Base-by-base conservation (phyloP, 805 yeast genomes). In the Suhomyces sp. region DNA sequence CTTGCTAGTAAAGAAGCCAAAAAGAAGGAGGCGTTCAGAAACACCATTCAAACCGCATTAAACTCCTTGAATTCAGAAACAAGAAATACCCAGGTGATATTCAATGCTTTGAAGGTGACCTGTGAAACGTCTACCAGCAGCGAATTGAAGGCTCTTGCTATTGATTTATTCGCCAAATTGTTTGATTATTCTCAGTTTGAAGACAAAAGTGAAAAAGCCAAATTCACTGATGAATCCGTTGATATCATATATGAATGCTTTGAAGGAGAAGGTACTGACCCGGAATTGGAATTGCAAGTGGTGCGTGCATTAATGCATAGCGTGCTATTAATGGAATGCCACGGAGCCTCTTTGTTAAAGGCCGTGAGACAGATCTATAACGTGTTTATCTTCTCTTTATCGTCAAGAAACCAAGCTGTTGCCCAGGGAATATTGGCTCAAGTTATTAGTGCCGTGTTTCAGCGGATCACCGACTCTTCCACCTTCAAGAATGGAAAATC, bases 351-450 rank as follows among this genome's bases (percentile, higher is more conserved):
- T 1, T 75, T 94, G 49, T 75, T 94, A 56, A 90, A 88, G 64
- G 97, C 98, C 0, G 86, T 96, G 36, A 83, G 98, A 68, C 97
- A 90, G 63, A 90, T 93, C 26, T 94, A 94, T 73, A 92, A 91
- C 66, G 88, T 96, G 26, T 96, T 93, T 64, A 86, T 94, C 42
- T 80, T 90, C 52, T 90, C 97, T 0, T 76, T 88, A 54, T 84
- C 87, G 17, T 84, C 93, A 3, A 76, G 88, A 24, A 93, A 91
- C 65, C 99, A 94, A 71, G 88, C 91, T 1, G 85, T 92, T 54
- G 98, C 99, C 0, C 98, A 96, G 73, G 98, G 97, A 1, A 87
- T 94, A 6, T 77, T 94, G 58, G 89, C 96, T 2, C 99, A 94
- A 71, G 87, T 93, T 62, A 90, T 94, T 22, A 85, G 85, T 51